These are phyloP conservation scores for Phytophthora tentaculata DNA, from an alignment of 352 stramenopile species.

Conservation along the genomic window DNA sequence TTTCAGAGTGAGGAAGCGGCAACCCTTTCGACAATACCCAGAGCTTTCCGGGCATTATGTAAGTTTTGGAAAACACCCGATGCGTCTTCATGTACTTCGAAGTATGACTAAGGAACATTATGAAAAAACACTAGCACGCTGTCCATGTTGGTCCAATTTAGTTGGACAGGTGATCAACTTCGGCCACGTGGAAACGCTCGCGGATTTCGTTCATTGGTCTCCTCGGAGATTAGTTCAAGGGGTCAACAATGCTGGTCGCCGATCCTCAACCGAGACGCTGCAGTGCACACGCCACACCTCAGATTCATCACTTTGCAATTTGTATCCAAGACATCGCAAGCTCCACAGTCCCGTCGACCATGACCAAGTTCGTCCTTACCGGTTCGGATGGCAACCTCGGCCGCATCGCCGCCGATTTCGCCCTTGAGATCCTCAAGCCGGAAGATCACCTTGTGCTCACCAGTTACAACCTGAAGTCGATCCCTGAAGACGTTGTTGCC, in stretches of 20 bases:
- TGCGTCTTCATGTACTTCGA: no score
- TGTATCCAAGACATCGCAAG: not conserved
- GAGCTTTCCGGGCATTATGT: no score
- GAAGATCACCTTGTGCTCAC: conserved; percentile 31
- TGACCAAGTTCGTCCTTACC: conserved; percentile 37
- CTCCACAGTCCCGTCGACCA: not conserved
- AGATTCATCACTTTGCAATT: not conserved
- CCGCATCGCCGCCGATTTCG: conserved; percentile 29
- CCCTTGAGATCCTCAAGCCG: conserved; percentile 29
- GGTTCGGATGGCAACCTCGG: conserved; percentile 37
- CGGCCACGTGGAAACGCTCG: not conserved
- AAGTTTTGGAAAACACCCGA: no score
- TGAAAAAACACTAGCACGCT: no score
- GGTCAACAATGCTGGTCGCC: not conserved
- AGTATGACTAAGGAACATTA: no score
- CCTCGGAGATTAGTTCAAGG: not conserved
- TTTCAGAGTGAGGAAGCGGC: no score
- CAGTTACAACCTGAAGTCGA: conserved; percentile 33
- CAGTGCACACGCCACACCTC: no score
- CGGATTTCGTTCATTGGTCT: not conserved
- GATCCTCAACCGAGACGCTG: not conserved
- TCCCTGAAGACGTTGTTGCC: conserved; percentile 25
- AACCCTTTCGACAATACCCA: no score
- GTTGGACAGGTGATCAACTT: no score
- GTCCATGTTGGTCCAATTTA: no score